These are phyloP conservation scores for Gynochthodes officinalis DNA, from an alignment of 257 asterid species.

Conservation along the genomic window DNA sequence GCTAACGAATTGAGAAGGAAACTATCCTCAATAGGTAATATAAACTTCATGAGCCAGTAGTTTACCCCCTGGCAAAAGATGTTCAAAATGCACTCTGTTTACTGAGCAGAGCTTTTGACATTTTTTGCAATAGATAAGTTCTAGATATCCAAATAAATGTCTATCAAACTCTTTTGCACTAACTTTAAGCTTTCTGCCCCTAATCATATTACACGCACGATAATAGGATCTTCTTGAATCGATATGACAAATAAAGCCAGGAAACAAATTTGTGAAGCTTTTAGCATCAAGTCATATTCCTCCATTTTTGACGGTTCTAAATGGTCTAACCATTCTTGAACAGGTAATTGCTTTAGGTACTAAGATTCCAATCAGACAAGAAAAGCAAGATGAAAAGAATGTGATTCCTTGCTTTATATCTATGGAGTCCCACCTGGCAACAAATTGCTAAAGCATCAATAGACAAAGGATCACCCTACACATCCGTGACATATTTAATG, in stretches of 20 bases:
- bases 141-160: no score
- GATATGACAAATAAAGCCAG: not conserved
- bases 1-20: no score
- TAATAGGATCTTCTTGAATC: not conserved
- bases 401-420: slow-evolving; percentile 40
- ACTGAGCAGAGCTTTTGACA: not conserved
- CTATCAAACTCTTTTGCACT: no score
- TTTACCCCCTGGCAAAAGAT: no score
- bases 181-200: no score
- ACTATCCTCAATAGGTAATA: no score
- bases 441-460: slow-evolving; percentile 6
- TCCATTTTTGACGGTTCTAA: not conserved
- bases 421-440: slow-evolving; percentile 15
- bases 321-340: not conserved
- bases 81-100: no score
- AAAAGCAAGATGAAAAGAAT: slow-evolving; percentile 24
- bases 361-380: slow-evolving; percentile 1
- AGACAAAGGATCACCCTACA: slow-evolving; percentile 15
- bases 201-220: not conserved
- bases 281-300: not conserved
- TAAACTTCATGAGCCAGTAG: no score
- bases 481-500: not conserved
- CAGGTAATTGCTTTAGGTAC: not conserved
- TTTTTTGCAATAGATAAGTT: not conserved
- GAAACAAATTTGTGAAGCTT: not conserved